Base-by-base conservation (phyloP, 2,329 filamentous ascomycete species). In the Coniochaeta sp. region DNA sequence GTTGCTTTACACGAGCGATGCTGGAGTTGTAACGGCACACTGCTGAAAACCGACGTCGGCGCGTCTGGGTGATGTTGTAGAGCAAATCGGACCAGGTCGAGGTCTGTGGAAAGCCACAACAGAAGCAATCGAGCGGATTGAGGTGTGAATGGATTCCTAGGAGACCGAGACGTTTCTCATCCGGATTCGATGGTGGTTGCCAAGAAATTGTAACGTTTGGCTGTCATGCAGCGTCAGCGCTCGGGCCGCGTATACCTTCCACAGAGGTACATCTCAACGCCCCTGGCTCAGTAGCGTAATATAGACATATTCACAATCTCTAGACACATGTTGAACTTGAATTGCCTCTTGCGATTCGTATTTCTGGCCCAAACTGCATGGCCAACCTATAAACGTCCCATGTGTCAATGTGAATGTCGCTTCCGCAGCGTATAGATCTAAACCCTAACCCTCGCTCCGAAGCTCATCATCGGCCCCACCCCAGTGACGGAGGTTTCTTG, bases 401-500 rank as follows among this genome's bases (percentile, higher is more conserved):
- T n/a, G n/a, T n/a, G n/a, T n/a, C n/a, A n/a, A n/a, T n/a, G n/a
- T n/a, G n/a, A n/a, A n/a, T n/a, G n/a, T n/a, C n/a, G n/a, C n/a
- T n/a, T n/a, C n/a, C n/a, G n/a, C n/a, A n/a, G n/a, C n/a, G n/a
- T n/a, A n/a, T n/a, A n/a, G n/a, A n/a, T n/a, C 36, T 19, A 24
- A 28, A 52, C 47, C 47, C 47, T 52, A 52, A 52, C 47, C 47
- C 47, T 52, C 24, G 24, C 14, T 28, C 22, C 22, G 44, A n/a
- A n/a, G 19, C 14, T 12, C 44, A 14, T 5, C n/a, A 7, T 19
- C 43, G 43, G 47, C 47, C 24, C 47, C 47, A 52, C 47, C n/a
- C 22, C 47, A 28, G n/a, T 38, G 31, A 57, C 54, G 33, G 31
- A 3, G 31, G 50, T 38, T 57, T 24, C 54, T 19, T 62, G 64